Base-by-base conservation (phyloP, 768 basidiomycete genomes). In the Trametes coccinea region DNA sequence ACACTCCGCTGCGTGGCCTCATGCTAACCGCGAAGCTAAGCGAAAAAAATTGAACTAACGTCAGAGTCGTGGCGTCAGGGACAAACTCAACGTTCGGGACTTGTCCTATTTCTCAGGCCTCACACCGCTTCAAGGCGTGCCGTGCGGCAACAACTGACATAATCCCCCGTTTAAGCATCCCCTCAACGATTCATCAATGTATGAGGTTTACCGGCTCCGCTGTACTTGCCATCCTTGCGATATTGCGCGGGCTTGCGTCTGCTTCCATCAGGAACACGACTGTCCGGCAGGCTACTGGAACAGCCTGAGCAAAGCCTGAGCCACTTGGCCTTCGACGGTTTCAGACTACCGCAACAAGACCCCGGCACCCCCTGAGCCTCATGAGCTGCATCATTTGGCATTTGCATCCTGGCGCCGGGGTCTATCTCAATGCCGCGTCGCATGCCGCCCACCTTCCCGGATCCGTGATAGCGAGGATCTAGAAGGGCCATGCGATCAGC, bases 401-500 rank as follows among this genome's bases (percentile, higher is more conserved):
- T 43, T 43, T n/a, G 41, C 41, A 14, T 43, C 34, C 41, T 43
- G 10, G 53, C 51, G 51, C 37, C 51, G 40, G 51, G 37, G 51
- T 37, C 14, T 39, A 56, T 56, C 44, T 46, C 46, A 33, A 10
- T 17, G 54, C 54, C 54, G 54, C 34, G 54, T 34, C 27, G 13
- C 33, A 34, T 56, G 44, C 54, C 54, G 54, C 33, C 45, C 45
- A 43, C 41, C 3, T 8, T 17, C 10, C 29, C 47, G 45, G 45
- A 46, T 46, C 45, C 22, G 45, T 46, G 45, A 22, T 46, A n/a
- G 45, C 22, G 17, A 46, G 45, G 22, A 49, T 30, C 48, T 43
- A 31, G 48, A 49, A 31, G 29, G 29, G 48, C 48, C 27, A 30
- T 49, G 41, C 48, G 30, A 49, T 59, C 57, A 59, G 49, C 49